Evolutionary conservation across 2,329 filamentous ascomycete genomes (phyloP), one percentile per base, ranked within the genome.

Genomic region (Fusarium ambrosium): DNA sequence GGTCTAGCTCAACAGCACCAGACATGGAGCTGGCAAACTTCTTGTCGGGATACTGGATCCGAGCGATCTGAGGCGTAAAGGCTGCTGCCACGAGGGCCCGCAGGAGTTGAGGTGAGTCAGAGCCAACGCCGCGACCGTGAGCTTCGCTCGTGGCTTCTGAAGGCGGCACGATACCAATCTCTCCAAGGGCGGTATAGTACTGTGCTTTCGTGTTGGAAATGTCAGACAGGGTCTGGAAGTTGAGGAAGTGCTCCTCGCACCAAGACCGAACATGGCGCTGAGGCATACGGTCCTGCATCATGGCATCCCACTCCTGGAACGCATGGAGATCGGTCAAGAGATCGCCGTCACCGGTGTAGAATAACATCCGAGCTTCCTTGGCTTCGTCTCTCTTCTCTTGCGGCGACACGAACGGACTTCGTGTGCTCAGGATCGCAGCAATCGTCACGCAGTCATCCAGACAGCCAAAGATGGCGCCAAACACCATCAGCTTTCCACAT

Each of bases 401-500:
- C 0, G 96, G 95, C 1, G 93, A 93, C 4, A 97, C 84, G 80
- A 99, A 99, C 0, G 97, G 96, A 72, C 92, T 95, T 78, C 92
- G 92, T 32, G 94, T 93, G 65, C 95, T 98, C n/a, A 99, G 88
- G 45, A 98, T 97, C 10, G 95, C 93, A 2, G 97, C 94, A 72
- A 98, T 95, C 4, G 93, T 95, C 65, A 98, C 89, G 75, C 93
- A 95, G 62, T 96, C 92, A 78, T 98, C 95, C 8, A 98, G 88
- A 79, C 96, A 98, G 37, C 94, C 94, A 79, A 99, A 98, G 68
- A 97, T 95, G 18, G 95, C 93, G 7, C 97, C 97, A 80, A 97
- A 98, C 4, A 99, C 94, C 89, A 99, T 95, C 37, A 99, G 88
- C 83, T 99, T 99, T 55, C 94, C 95, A 81, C 95, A 97, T 32